Base-by-base conservation (phyloP, 2,329 filamentous ascomycete species). In the Paraconiothyrium brasiliense region DNA sequence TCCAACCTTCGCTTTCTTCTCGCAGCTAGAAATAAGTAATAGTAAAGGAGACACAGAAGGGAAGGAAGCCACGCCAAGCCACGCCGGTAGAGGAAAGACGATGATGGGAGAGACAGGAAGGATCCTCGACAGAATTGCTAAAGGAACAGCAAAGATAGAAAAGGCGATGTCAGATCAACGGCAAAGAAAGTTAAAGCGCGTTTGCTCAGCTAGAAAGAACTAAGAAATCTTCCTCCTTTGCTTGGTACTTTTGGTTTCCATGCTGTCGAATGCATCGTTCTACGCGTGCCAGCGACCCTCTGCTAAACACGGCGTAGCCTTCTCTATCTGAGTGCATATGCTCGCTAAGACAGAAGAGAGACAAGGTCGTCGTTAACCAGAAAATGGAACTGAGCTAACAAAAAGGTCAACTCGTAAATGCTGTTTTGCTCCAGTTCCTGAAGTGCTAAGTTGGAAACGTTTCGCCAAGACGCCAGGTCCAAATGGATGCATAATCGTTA, bases 401-500 rank as follows among this genome's bases (percentile, higher is more conserved):
- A 54, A 54, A 54, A 63, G 68, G 65, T 70, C 70, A 74, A 78
- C 74, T 77, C 75, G 70, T 77, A 73, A 78, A 78, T 78, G 76
- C 76, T 78, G 69, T 71, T 76, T 41, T 71, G 71, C 71, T 71
- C 67, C 73, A 71, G 74, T 71, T 67, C 73, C 72, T 69, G 27
- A 74, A 71, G 63, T 68, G 70, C 70, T 69, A 73, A 74, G 65
- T 67, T 70, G 67, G 65, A 72, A 66, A 71, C 65, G 72, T 67
- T 77, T 78, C 77, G 76, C 77, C 77, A 76, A 78, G 76, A 78
- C 76, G 76, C 77, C 76, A 76, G 75, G 74, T 76, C 76, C 73
- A 76, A 67, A 71, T 74, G 71, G 69, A 78, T 78, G 76, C 76
- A 77, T 76, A 74, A 76, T 79, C 77, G 73, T 94, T 88, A 99